Percentiles rank a stretch among this genome's conserved stretches.
phyloP scores from a whole-genome alignment of 164 flowering plant species.

The Aristolochia californica region DNA sequence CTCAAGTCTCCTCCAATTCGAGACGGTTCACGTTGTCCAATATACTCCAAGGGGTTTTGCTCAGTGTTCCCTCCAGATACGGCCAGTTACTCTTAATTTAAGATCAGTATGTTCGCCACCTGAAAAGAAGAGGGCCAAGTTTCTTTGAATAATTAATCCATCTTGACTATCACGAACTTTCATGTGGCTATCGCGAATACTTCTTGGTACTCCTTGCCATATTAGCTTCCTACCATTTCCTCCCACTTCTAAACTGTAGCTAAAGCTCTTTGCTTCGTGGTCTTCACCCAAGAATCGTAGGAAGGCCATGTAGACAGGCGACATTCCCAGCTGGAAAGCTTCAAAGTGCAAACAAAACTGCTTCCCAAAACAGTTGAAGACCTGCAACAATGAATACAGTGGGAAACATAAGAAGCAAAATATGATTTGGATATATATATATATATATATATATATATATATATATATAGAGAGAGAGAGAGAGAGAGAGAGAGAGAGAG shows the following conservation, averaged over 20 bases:
- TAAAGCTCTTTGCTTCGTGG: slow-evolving; percentile 47
- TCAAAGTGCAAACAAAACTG: slow-evolving; percentile 71
- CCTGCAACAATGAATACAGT: slow-evolving; percentile 27
- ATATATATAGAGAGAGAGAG: too few relatives aligned
- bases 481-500: too few relatives aligned
- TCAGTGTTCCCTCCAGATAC: slow-evolving; percentile 54
- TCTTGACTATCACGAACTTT: slow-evolving; percentile 63
- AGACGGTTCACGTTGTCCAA: too few relatives aligned
- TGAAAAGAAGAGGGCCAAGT: slow-evolving; percentile 49
- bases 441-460: too few relatives aligned
- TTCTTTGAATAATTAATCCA: slow-evolving; percentile 57
- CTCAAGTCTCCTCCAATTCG: too few relatives aligned
- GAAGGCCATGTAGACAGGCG: slow-evolving; percentile 73
- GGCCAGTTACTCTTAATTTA: slow-evolving; percentile 56
- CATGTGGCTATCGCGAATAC: slow-evolving; percentile 57
- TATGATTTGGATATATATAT: too few relatives aligned
- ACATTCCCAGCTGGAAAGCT: slow-evolving; percentile 50
- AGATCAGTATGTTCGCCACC: slow-evolving; percentile 49
- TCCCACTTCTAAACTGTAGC: slow-evolving; percentile 60
- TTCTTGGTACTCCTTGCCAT: slow-evolving; percentile 74
- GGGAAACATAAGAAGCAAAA: too few relatives aligned
- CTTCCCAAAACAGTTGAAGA: slow-evolving; percentile 55
- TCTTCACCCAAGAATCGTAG: slow-evolving; percentile 71
- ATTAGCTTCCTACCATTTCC: slow-evolving; percentile 46
- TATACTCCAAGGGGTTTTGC: too few relatives aligned